Percentiles rank a stretch among this genome's conserved stretches.
phyloP scores from a whole-genome alignment of 345 rosid genomes.

The Moringa oleifera region DNA sequence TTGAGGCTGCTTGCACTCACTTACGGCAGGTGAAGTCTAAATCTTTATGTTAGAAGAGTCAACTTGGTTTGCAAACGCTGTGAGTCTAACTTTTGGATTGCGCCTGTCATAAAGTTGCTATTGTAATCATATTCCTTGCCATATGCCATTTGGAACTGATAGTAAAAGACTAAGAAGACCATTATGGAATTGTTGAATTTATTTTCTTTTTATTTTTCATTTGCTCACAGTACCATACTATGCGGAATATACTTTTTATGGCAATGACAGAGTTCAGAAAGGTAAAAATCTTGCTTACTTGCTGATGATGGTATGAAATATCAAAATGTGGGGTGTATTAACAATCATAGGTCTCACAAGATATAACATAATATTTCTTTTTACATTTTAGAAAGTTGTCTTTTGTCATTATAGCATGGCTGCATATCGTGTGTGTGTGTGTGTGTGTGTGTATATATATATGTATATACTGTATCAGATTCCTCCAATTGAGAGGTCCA shows the following conservation, averaged over 20 bases:
- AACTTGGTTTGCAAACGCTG: slow-evolving; percentile 4
- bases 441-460: too few species aligned
- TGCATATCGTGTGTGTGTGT: too few species aligned
- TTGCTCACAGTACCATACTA: slow-evolving; percentile 60
- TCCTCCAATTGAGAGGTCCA: too few species aligned
- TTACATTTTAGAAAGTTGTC: not conserved
- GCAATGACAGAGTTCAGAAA: slow-evolving; percentile 67
- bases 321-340: not conserved
- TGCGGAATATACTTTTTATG: slow-evolving; percentile 70
- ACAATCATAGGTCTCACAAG: not conserved
- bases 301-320: not conserved
- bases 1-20: slow-evolving; percentile 64
- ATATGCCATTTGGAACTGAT: not conserved
- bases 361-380: not conserved
- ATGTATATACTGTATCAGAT: too few species aligned
- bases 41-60: not conserved
- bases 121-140: not conserved
- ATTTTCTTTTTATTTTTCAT: slow-evolving; percentile 1
- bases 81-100: not conserved
- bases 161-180: not conserved
- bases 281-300: slow-evolving; percentile 31
- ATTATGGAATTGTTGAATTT: not conserved
- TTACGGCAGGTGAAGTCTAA: slow-evolving; percentile 49
- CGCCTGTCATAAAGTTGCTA: too few species aligned
- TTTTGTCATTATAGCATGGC: not conserved